These are phyloP conservation scores for Brassica incana DNA, from an alignment of 345 rosid genomes.

Conservation along the genomic window DNA sequence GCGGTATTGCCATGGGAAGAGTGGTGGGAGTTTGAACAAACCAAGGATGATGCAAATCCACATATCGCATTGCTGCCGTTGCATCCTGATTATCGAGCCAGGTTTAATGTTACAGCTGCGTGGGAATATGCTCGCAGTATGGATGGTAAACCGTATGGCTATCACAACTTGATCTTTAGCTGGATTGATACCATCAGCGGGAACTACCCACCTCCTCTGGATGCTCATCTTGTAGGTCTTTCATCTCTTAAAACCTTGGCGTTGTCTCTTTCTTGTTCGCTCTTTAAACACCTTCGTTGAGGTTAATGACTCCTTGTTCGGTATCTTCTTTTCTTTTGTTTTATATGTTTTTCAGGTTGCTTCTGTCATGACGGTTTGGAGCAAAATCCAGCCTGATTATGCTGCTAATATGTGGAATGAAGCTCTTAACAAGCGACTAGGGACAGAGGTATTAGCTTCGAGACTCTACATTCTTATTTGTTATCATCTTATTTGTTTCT, in stretches of 20 bases:
- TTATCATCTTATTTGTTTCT: constrained; percentile 14
- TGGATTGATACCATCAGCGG: constrained; percentile 89
- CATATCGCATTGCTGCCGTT: constrained; percentile 92
- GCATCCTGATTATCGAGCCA: constrained; percentile 84
- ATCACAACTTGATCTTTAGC: constrained; percentile 97
- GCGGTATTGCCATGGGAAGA: constrained; percentile 93
- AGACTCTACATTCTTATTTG: constrained; percentile 4
- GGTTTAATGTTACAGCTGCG: constrained; percentile 87
- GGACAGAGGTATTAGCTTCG: constrained; percentile 64
- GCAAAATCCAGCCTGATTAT: constrained; percentile 81
- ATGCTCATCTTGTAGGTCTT: constrained; percentile 79
- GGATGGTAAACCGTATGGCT: constrained; percentile 89
- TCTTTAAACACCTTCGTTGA: neutral
- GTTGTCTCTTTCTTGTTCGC: neutral
- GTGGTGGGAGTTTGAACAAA: constrained; percentile 99
- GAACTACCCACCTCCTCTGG: constrained; percentile 95
- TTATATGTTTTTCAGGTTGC: constrained; percentile 61
- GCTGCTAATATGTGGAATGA: constrained; percentile 97
- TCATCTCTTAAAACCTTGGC: neutral
- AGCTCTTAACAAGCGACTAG: constrained; percentile 90
- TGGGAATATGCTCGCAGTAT: constrained; percentile 96
- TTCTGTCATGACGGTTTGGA: constrained; percentile 96
- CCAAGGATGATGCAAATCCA: constrained; percentile 84
- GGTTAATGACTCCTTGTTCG: constrained; percentile 6
- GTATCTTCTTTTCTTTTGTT: neutral